Evolutionary conservation across 331 rosid genomes (phyloP).

Genomic region (Quercus lobata): DNA sequence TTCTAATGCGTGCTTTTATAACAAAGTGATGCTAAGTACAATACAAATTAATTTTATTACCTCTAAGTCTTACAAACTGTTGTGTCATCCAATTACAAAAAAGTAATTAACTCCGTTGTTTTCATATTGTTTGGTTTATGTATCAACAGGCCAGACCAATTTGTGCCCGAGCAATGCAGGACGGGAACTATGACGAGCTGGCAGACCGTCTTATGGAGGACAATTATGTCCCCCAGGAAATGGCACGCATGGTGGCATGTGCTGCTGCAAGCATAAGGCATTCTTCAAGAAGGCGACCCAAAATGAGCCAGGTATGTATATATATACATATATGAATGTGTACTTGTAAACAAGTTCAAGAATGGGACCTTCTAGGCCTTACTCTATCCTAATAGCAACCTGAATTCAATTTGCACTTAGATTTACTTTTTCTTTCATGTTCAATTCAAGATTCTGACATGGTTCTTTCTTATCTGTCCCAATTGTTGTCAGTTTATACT

Average conservation of each 20-base stretch:
- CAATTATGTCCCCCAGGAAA: conserved; percentile 35
- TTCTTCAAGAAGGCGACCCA: conserved; percentile 58
- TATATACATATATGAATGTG: too few relatives aligned
- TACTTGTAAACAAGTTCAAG: neutral
- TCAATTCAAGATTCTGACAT: too few relatives aligned
- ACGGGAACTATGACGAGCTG: conserved; percentile 31
- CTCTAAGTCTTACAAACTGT: too few relatives aligned
- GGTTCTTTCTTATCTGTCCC: too few relatives aligned
- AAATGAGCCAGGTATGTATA: conserved; percentile 57
- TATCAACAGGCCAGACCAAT: conserved; percentile 68
- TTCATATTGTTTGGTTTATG: too few relatives aligned
- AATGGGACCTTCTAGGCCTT: neutral
- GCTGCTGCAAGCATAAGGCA: conserved; percentile 59
- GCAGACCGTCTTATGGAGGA: conserved; percentile 52
- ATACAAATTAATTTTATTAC: neutral
- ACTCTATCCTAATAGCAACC: too few relatives aligned
- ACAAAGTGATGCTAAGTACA: too few relatives aligned
- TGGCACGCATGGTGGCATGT: conserved; percentile 67
- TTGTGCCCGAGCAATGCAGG: conserved; percentile 43
- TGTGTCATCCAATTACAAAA: too few relatives aligned
- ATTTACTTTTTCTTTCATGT: too few relatives aligned
- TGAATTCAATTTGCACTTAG: neutral
- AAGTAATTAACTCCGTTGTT: too few relatives aligned
- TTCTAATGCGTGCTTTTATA: neutral
- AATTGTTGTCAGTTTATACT: too few relatives aligned